A percentile compares a stretch with the other conserved stretches of the same genome.
These are phyloP conservation scores for Croton setiger DNA, from an alignment of 441 rosid genomes.

Conservation along the genomic window DNA sequence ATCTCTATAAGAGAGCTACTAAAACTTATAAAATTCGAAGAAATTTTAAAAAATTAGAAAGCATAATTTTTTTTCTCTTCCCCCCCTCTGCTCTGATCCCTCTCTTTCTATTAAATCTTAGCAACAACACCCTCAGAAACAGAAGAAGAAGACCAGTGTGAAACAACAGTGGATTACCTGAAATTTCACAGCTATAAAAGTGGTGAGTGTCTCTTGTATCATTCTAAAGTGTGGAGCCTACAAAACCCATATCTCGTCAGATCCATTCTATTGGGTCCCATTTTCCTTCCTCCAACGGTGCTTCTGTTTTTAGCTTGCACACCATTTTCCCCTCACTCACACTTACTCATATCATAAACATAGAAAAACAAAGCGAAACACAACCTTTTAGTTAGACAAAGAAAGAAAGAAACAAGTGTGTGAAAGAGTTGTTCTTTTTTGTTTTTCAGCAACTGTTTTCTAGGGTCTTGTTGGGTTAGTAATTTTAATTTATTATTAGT, in stretches of 20 bases:
- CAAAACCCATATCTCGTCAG: slow-evolving; percentile 45
- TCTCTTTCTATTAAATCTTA: background rate
- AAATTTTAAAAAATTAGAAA: no score
- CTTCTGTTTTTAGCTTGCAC: slow-evolving; percentile 19
- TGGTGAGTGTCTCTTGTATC: slow-evolving; percentile 3
- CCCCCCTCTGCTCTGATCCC: no score
- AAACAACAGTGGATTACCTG: slow-evolving; percentile 17
- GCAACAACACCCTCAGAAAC: slow-evolving; percentile 9
- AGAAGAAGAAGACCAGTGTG: slow-evolving; percentile 1
- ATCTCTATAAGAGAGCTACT: background rate
- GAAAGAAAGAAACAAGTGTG: slow-evolving; percentile 7
- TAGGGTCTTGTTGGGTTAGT: slow-evolving; percentile 14
- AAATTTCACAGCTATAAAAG: slow-evolving; percentile 11
- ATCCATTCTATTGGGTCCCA: slow-evolving; percentile 42
- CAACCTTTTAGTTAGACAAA: slow-evolving; percentile 20
- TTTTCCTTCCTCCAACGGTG: slow-evolving; percentile 20
- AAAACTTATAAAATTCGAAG: background rate
- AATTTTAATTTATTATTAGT: background rate
- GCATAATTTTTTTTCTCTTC: no score
- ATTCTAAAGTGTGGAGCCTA: slow-evolving; percentile 30
- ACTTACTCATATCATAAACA: slow-evolving; percentile 1
- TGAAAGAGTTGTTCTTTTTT: background rate
- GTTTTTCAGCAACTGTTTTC: slow-evolving; percentile 19
- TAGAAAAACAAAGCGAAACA: slow-evolving; percentile 13
- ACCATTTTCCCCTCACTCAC: slow-evolving; percentile 9